A percentile compares a stretch with the other conserved stretches of the same genome.
Conservation (phyloP, 306 rosid species). For the Cucurbita maxima region DNA sequence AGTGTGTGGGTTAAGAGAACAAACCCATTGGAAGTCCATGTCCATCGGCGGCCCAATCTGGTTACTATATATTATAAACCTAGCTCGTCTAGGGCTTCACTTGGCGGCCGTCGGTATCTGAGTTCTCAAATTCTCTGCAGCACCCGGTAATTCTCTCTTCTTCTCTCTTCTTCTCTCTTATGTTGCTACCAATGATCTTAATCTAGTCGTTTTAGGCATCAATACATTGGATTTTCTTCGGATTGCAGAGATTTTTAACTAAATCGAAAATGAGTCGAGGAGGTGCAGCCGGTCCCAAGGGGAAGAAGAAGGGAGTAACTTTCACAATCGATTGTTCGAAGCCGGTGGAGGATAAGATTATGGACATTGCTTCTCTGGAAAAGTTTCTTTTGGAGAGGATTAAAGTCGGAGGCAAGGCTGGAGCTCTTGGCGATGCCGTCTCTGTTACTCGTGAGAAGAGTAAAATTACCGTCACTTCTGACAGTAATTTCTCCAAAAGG, state of each 20-base stretch:
- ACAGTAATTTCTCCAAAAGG: constrained; percentile 67
- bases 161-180: not conserved
- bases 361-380: constrained; percentile 47
- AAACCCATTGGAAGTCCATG: not conserved
- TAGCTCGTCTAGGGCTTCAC: not conserved
- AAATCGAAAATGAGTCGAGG: constrained; percentile 33
- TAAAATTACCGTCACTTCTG: constrained; percentile 66
- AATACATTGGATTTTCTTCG: not conserved
- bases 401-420: constrained; percentile 53
- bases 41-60: not conserved
- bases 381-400: constrained; percentile 49
- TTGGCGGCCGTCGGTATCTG: not conserved
- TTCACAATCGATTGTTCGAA: constrained; percentile 38
- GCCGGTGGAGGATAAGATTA: constrained; percentile 49
- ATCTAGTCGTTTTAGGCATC: too few relatives aligned
- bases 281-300: constrained; percentile 25
- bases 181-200: not conserved
- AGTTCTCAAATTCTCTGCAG: not conserved
- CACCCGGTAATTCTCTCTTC: not conserved
- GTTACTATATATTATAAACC: not conserved
- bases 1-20: not conserved
- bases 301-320: constrained; percentile 36
- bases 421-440: constrained; percentile 75
- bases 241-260: not conserved
- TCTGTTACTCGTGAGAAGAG: constrained; percentile 53